phyloP scores from a whole-genome alignment of 768 basidiomycete species.

The Suillus paluster region DNA sequence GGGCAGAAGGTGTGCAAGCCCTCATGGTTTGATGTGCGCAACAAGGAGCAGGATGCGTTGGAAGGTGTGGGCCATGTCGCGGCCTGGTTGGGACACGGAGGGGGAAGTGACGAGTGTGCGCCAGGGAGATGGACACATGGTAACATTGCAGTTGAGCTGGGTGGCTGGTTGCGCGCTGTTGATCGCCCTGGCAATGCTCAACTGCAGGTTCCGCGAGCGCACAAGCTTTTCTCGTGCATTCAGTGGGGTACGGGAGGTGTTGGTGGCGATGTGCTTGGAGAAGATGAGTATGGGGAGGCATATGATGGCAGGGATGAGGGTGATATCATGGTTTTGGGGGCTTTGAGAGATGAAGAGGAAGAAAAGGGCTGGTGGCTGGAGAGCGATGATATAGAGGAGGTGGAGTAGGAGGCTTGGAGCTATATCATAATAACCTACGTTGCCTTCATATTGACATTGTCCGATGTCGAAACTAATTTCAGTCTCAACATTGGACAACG shows the following conservation, averaged over 20 bases:
- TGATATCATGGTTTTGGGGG: conserved; percentile 32
- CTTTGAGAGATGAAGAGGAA: conserved; percentile 31
- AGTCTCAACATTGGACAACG: too few relatives aligned
- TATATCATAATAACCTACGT: background rate
- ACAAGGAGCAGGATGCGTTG: conserved; percentile 61
- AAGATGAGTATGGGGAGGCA: conserved; percentile 32
- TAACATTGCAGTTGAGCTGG: conserved; percentile 60
- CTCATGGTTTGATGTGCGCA: conserved; percentile 73
- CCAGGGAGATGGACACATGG: conserved; percentile 54
- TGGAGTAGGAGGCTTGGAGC: conserved; percentile 15
- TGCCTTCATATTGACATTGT: background rate
- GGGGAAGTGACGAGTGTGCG: conserved; percentile 10
- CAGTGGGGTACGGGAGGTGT: conserved; percentile 43
- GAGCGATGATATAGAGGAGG: conserved; percentile 61
- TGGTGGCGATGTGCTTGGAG: conserved; percentile 27
- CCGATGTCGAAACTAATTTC: too few relatives aligned
- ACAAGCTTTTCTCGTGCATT: conserved; percentile 57
- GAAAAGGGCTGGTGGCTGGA: conserved; percentile 49
- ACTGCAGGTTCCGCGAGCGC: conserved; percentile 34
- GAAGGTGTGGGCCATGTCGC: conserved; percentile 57
- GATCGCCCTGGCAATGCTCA: conserved; percentile 26
- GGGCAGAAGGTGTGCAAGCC: conserved; percentile 89
- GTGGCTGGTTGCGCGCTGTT: conserved; percentile 59
- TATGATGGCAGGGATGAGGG: conserved; percentile 33
- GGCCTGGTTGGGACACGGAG: conserved; percentile 56